Evolutionary conservation across 352 stramenopile genomes (phyloP), one percentile per base, ranked within the genome.

Genomic region (Phytophthora cryptogea): DNA sequence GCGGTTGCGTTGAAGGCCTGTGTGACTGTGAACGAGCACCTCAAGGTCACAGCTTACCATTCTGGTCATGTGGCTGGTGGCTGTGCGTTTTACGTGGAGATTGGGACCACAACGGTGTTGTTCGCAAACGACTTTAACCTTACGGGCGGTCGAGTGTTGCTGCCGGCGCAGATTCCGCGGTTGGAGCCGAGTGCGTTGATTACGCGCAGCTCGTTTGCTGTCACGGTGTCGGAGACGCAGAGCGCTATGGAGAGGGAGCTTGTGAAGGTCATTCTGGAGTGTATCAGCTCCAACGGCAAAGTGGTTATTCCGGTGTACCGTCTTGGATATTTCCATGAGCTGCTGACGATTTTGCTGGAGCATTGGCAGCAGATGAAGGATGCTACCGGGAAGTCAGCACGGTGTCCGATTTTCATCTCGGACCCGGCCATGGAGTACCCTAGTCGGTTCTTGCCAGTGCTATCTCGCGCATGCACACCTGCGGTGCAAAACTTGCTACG

Each of bases 121-220:
- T 93, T 76, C 23, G 83, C 86, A 20, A 88, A 86, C 26, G 85
- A 90, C 48, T 94, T 95, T 58, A 94, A 92, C 54, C 62, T 91
- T 33, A 75, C 74, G 20, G 85, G 85, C 10, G 83, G 80, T 2
- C 75, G 85, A 48, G 80, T 95, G 37, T 43, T 95, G 8, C 62
- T 89, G 16, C 80, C 83, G 1, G 77, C 82, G 5, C 65, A 89
- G 49, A 88, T 95, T 36, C 87, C 87, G 40, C 68, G 80, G 8
- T 57, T 92, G 27, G 68, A 81, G 23, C 82, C 85, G 2, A 80
- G 55, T 36, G 77, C 70, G 0, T 54, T 94, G 40, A 73, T 95
- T 41, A 84, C 82, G 7, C 66, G 83, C 5, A 93, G 87, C 27
- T 69, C 79, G 3, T 94, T 94, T 62, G 83, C 86, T 3, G 85